A percentile compares a stretch with the other conserved stretches of the same genome.
These are phyloP conservation scores for Coemansia sp. DNA, from an alignment of 192 early-diverging fungal genomes.

Conservation along the genomic window DNA sequence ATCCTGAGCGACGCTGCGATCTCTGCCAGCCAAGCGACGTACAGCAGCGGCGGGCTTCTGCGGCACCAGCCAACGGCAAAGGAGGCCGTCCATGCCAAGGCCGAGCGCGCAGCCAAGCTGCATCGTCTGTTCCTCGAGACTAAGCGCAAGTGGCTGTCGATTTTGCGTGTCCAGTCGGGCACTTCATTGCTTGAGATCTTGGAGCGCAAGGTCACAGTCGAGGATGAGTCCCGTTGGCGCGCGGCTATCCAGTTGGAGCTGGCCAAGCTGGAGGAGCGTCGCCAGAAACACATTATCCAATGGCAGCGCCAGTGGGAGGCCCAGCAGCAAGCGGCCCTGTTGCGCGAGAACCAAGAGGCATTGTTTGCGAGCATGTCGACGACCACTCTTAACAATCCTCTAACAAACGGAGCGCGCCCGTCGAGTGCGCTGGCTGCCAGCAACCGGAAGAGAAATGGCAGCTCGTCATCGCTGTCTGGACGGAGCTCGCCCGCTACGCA, in stretches of 20 bases:
- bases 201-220: constrained; percentile 65
- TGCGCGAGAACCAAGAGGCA: constrained; percentile 51
- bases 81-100: constrained; percentile 56
- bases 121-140: constrained; percentile 82
- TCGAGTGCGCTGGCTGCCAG: constrained; percentile 17
- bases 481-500: constrained; percentile 41
- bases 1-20: constrained; percentile 55
- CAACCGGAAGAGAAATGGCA: constrained; percentile 12
- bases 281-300: constrained; percentile 45
- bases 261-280: constrained; percentile 52
- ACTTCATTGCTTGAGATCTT: constrained; percentile 82
- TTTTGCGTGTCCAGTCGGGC: constrained; percentile 85
- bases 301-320: constrained; percentile 55
- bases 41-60: constrained; percentile 48
- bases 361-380: constrained; percentile 20
- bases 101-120: constrained; percentile 55
- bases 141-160: constrained; percentile 81
- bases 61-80: constrained; percentile 53
- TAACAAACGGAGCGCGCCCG: constrained; percentile 11
- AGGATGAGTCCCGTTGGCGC: constrained; percentile 71
- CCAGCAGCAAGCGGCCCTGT: constrained; percentile 44
- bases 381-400: neutral
- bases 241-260: constrained; percentile 54
- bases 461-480: constrained; percentile 37
- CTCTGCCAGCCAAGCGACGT: constrained; percentile 49